A percentile compares a stretch with the other conserved stretches of the same genome.
Conservation (phyloP, 345 rosid species). For the Eucalyptus virginea region DNA sequence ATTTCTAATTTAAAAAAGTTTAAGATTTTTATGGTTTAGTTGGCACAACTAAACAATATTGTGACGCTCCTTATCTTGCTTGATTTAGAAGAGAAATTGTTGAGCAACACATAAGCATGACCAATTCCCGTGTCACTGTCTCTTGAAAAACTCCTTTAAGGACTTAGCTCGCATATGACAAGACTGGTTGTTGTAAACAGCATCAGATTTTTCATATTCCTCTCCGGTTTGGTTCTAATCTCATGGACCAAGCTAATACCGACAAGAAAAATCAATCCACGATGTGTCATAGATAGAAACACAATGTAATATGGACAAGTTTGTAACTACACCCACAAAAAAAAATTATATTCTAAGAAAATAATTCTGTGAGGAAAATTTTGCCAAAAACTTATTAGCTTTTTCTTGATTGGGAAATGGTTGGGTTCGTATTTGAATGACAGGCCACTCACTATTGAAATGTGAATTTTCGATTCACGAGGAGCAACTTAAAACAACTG, state of each 20-base stretch:
- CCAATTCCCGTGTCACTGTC: no score
- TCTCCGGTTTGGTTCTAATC: not conserved
- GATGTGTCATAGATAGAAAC: not conserved
- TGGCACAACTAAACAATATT: fast-evolving
- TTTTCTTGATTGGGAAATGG: not conserved
- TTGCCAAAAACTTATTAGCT: not conserved
- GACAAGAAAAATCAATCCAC: not conserved
- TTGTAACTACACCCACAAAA: not conserved
- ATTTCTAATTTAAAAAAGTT: no score
- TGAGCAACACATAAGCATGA: not conserved
- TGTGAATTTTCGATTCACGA: not conserved
- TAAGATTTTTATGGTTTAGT: no score
- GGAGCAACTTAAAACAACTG: not conserved
- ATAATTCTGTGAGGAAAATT: not conserved
- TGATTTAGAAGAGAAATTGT: not conserved
- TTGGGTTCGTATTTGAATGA: not conserved
- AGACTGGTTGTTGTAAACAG: not conserved
- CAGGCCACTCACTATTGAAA: not conserved
- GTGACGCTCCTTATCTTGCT: not conserved
- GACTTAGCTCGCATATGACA: not conserved
- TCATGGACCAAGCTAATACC: not conserved
- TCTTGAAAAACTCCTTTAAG: not conserved
- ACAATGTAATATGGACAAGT: not conserved
- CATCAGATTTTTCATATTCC: not conserved
- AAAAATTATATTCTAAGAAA: not conserved